phyloP scores from a whole-genome alignment of 164 flowering plant genomes.

The Cinnamomum chago region DNA sequence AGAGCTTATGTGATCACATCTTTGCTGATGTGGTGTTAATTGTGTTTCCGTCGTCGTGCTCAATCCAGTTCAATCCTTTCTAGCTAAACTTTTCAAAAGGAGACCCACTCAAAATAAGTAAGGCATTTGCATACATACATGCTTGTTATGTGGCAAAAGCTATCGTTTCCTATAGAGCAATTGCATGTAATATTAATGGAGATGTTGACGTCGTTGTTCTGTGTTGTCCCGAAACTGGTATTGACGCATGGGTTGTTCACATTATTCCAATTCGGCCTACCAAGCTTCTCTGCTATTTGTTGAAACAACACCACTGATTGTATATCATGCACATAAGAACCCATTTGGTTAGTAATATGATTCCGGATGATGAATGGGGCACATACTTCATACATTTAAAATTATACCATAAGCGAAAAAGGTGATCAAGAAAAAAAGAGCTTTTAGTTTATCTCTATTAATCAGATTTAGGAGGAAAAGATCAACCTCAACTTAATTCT shows the following conservation, averaged over 20 bases:
- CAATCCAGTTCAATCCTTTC: too few relatives aligned
- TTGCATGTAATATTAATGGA: slow-evolving; percentile 31
- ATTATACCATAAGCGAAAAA: background rate
- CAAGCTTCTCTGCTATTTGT: slow-evolving; percentile 33
- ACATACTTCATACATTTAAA: background rate
- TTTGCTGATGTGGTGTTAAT: too few relatives aligned
- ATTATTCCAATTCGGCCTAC: slow-evolving; percentile 47
- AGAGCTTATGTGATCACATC: too few relatives aligned
- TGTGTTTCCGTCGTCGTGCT: too few relatives aligned
- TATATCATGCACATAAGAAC: too few relatives aligned
- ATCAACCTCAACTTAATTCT: background rate
- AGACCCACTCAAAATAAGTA: too few relatives aligned
- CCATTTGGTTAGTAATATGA: background rate
- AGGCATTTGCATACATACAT: slow-evolving; percentile 47
- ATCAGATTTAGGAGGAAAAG: background rate
- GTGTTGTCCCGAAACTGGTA: slow-evolving; percentile 16
- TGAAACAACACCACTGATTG: slow-evolving; percentile 29
- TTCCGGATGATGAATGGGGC: too few relatives aligned
- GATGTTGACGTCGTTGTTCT: background rate
- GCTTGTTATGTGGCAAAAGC: slow-evolving; percentile 41
- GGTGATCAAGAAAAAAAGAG: background rate
- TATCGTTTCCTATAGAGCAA: slow-evolving; percentile 28
- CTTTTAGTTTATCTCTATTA: background rate
- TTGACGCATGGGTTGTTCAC: slow-evolving; percentile 49
- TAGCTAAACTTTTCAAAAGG: too few relatives aligned